These are phyloP conservation scores for Trametes sp. DNA, from an alignment of 1,284 basidiomycete genomes.

Conservation along the genomic window DNA sequence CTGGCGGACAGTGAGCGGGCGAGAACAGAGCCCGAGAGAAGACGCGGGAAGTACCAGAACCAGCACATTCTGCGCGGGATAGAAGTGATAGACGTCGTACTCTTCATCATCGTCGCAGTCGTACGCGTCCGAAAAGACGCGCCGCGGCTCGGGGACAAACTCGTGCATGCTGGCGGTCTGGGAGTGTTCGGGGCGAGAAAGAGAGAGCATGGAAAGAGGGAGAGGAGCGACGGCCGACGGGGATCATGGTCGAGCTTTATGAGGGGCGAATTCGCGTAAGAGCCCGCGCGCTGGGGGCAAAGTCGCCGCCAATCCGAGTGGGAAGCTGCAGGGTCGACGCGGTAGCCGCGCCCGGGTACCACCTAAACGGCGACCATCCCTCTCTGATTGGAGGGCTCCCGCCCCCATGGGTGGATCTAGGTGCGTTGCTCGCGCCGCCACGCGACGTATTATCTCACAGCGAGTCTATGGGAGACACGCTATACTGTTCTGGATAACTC, in stretches of 20 bases:
- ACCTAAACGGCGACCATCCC: conserved; percentile 23
- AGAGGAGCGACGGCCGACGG: conserved; percentile 11
- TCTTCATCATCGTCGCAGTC: conserved; percentile 18
- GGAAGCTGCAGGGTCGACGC: conserved; percentile 27
- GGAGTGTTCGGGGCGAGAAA: neutral
- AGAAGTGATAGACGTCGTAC: conserved; percentile 26
- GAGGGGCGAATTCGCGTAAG: conserved; percentile 23
- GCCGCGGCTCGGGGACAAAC: conserved; percentile 14
- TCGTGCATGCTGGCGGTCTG: conserved; percentile 15
- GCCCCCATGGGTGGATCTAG: conserved; percentile 7
- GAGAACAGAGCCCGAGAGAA: neutral
- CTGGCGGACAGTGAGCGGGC: neutral
- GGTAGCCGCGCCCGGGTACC: conserved; percentile 17
- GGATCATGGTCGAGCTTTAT: conserved; percentile 18
- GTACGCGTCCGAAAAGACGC: conserved; percentile 2
- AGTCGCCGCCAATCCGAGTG: conserved; percentile 19
- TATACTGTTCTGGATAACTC: conserved; percentile 13
- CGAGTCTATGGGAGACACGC: neutral
- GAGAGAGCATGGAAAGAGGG: neutral
- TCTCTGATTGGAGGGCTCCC: conserved; percentile 15
- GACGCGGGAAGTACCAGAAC: conserved; percentile 3
- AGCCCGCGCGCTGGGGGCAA: conserved; percentile 11
- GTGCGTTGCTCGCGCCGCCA: conserved; percentile 15
- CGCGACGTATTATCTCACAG: conserved; percentile 2
- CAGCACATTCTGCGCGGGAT: conserved; percentile 18